Evolutionary conservation across 805 yeast genomes (phyloP).

Genomic region (Teunomyces aglyptinius): DNA sequence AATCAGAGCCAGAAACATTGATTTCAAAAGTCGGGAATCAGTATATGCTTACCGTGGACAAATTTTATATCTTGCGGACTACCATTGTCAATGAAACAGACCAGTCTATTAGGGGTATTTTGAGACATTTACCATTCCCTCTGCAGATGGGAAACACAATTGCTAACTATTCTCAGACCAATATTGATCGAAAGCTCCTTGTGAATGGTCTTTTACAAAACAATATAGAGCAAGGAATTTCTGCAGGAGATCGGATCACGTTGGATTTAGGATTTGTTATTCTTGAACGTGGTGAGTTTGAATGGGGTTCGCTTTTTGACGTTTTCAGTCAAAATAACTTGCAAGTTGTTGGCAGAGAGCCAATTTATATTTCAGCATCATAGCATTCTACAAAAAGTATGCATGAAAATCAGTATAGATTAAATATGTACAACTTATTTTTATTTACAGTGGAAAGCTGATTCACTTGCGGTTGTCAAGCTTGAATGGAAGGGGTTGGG

Average conservation of each 20-base stretch:
- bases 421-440: neutral
- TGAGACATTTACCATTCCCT: constrained; percentile 58
- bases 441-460: constrained; percentile 3
- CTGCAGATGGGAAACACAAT: constrained; percentile 8
- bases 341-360: constrained; percentile 28
- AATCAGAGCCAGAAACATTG: constrained; percentile 11
- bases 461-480: constrained; percentile 21
- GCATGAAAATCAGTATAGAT: neutral
- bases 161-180: constrained; percentile 22
- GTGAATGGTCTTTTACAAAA: constrained; percentile 72
- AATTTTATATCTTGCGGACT: constrained; percentile 51
- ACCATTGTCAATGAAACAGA: constrained; percentile 49
- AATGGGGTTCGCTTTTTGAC: constrained; percentile 59
- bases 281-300: constrained; percentile 76
- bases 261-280: constrained; percentile 59
- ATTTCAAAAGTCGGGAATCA: constrained; percentile 24
- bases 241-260: constrained; percentile 40
- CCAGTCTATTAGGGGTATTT: constrained; percentile 47
- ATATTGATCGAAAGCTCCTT: constrained; percentile 56
- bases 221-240: constrained; percentile 27
- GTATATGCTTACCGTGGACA: constrained; percentile 41
- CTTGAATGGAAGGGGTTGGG: constrained; percentile 30
- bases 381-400: constrained; percentile 11
- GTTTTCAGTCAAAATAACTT: constrained; percentile 14
- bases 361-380: constrained; percentile 29